Evolutionary conservation across 768 basidiomycete genomes (phyloP).

Genomic region (Leccinum variicolor): DNA sequence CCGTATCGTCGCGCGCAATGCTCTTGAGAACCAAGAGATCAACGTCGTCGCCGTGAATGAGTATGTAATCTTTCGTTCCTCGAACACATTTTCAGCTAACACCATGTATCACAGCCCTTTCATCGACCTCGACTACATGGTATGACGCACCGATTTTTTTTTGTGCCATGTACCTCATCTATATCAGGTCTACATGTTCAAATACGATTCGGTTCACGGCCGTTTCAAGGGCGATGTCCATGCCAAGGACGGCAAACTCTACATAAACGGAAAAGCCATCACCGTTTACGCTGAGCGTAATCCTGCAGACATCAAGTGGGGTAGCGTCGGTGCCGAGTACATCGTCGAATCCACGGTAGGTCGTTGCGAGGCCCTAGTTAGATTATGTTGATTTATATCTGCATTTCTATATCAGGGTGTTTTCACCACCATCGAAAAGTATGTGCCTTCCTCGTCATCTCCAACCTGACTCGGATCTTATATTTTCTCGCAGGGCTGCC

Average conservation of each 20-base stretch:
- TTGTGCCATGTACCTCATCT: constrained; percentile 1
- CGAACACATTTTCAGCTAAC: constrained; percentile 4
- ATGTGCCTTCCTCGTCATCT: constrained; percentile 26
- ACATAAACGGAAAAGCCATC: constrained; percentile 77
- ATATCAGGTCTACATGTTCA: constrained; percentile 94
- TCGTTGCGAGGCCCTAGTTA: not conserved
- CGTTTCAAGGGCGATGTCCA: constrained; percentile 85
- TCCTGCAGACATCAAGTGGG: constrained; percentile 84
- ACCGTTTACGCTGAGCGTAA: constrained; percentile 82
- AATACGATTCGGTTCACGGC: constrained; percentile 92
- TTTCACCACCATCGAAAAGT: constrained; percentile 94
- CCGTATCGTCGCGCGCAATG: constrained; percentile 97
- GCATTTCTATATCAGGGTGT: constrained; percentile 59
- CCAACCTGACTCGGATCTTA: not conserved
- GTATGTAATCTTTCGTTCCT: constrained; percentile 42
- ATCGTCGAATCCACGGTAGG: constrained; percentile 92
- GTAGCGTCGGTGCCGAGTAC: constrained; percentile 79
- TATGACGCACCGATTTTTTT: constrained; percentile 27
- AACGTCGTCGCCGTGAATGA: constrained; percentile 95
- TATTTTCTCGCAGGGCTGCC: constrained; percentile 54
- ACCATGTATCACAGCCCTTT: constrained; percentile 64
- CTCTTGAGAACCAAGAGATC: constrained; percentile 68
- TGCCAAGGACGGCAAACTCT: constrained; percentile 85
- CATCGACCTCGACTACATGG: constrained; percentile 98
- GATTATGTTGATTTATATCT: constrained; percentile 1